Evolutionary conservation across 306 rosid species (phyloP).

Genomic region (Cicer arietinum): DNA sequence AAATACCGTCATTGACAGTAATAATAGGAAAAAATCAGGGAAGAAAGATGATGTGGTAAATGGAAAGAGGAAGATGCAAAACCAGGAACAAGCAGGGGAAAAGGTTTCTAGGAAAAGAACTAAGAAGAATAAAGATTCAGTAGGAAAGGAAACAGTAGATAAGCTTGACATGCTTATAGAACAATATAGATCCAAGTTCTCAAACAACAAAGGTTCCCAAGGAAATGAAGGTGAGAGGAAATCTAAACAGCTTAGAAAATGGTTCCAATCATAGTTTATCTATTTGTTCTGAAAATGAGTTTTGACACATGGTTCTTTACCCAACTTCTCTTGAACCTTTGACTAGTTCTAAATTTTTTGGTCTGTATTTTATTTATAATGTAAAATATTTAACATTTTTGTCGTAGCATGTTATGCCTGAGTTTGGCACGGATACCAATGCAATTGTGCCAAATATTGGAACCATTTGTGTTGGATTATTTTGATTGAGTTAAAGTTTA

Average conservation of each 20-base stretch:
- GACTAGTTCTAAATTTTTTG: not conserved
- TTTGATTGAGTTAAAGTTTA: not conserved
- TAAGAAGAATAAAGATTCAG: conserved; percentile 67
- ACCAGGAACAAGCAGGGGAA: conserved; percentile 51
- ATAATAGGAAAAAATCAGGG: conserved; percentile 27
- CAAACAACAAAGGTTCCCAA: conserved; percentile 51
- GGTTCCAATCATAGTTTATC: conserved; percentile 66
- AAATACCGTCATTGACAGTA: conserved; percentile 32
- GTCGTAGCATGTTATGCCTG: not conserved
- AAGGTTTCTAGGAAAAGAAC: conserved; percentile 52
- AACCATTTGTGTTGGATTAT: not conserved
- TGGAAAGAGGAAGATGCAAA: conserved; percentile 63
- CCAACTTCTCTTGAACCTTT: not conserved
- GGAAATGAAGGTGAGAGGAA: conserved; percentile 58
- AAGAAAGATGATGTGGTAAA: conserved; percentile 43
- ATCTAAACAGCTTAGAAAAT: conserved; percentile 73
- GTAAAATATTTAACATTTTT: not conserved
- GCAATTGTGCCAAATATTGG: not conserved
- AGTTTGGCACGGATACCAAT: not conserved
- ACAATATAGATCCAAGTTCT: conserved; percentile 77
- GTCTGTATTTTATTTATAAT: not conserved
- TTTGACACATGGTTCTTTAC: conserved; percentile 25
- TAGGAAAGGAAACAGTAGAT: conserved; percentile 71
- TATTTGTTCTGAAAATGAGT: conserved; percentile 18
- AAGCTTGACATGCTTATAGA: conserved; percentile 92